These are phyloP conservation scores for Rehmannia glutinosa DNA, from an alignment of 257 asterid genomes.

Conservation along the genomic window DNA sequence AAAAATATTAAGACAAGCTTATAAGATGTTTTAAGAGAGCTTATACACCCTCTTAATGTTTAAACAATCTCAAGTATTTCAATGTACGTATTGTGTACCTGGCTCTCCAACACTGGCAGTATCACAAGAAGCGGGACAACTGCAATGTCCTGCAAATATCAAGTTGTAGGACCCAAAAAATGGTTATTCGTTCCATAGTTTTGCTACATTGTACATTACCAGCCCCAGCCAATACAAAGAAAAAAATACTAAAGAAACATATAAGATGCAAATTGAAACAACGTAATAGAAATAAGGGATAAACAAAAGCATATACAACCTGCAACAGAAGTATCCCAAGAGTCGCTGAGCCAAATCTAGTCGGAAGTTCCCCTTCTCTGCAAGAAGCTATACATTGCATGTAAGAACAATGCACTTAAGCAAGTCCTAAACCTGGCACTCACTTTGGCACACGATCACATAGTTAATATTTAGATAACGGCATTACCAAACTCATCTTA, in stretches of 20 bases:
- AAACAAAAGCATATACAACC: constrained; percentile 37
- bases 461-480: not conserved
- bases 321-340: constrained; percentile 92
- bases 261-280: no score
- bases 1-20: not conserved
- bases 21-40: not conserved
- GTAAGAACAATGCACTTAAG: constrained; percentile 32
- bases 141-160: constrained; percentile 88
- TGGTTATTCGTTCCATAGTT: no score
- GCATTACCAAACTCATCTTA: not conserved
- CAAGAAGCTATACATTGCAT: constrained; percentile 72
- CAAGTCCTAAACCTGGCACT: not conserved
- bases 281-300: not conserved
- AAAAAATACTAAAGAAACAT: not conserved
- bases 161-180: constrained; percentile 35
- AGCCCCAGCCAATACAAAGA: not conserved
- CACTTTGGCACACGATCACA: not conserved
- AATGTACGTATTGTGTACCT: constrained; percentile 42
- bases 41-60: constrained; percentile 3
- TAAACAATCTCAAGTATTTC: constrained; percentile 19
- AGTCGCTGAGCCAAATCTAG: constrained; percentile 97
- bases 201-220: no score
- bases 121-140: constrained; percentile 98
- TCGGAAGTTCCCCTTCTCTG: constrained; percentile 99
- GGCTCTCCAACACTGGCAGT: constrained; percentile 95